Base-by-base conservation (phyloP, 345 rosid species). In the Mallotus nudiflorus region DNA sequence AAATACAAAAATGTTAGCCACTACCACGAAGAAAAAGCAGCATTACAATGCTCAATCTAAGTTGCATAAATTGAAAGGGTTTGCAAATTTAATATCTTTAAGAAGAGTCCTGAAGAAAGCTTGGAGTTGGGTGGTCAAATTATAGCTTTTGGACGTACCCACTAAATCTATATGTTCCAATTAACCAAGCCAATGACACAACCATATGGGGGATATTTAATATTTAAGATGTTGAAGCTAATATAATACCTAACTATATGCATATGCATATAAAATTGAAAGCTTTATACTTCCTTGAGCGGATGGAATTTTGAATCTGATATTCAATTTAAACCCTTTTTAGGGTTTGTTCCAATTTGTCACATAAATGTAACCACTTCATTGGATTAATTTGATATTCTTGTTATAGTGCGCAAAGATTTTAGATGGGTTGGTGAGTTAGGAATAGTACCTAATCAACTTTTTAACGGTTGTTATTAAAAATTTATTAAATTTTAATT, bases 101-200 rank as follows among this genome's bases (percentile, higher is more conserved):
- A 2, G 54, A 58, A 72, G 58, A 28, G 46, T 64, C 37, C 13
- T 33, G 69, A 44, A 40, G 45, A 6, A 44, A 18, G 15, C 9
- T 29, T 29, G 29, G 16, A 57, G 40, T 9, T 52, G n/a, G n/a
- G n/a, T 51, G 19, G 65, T 61, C 65, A 61, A 39, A 40, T 39
- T 4, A 24, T 61, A 37, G 49, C 46, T 61, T 61, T 29, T 61
- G 39, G 65, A 61, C 62, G 16, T 40, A 15, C 42, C 62, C 62
- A 57, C 18, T 20, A 52, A 8, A 12, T 33, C 4, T 42, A 42
- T 42, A 56, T 9, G 39, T 20, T 56, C 39, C 61, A 56, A 25
- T 56, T 13, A 42, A 27, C 25, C 24, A 51, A n/a, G 61, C 61
- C 37, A 56, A 16, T 56, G 35, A n/a, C 19, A 6, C 39, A 14